A percentile compares a stretch with the other conserved stretches of the same genome.
These are phyloP conservation scores for Aspergillus sp. DNA, from an alignment of 2,329 filamentous ascomycete genomes.

Conservation along the genomic window DNA sequence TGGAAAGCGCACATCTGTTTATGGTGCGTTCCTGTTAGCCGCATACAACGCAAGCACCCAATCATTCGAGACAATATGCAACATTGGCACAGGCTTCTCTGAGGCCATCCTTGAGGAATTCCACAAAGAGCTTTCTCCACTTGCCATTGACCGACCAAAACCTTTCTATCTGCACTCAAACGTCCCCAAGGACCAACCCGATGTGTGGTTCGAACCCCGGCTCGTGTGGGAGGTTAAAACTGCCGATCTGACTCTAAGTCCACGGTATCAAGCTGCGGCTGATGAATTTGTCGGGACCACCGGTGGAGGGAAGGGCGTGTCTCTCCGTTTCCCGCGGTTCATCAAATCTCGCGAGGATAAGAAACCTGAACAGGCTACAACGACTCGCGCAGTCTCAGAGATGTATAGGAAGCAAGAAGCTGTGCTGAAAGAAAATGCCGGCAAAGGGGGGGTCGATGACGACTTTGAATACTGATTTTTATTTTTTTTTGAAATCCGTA, in stretches of 20 bases:
- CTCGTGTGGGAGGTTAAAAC: slow-evolving; percentile 98
- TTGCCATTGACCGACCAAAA: slow-evolving; percentile 82
- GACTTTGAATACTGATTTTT: slow-evolving; percentile 80
- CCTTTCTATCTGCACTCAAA: slow-evolving; percentile 86
- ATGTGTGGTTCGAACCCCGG: slow-evolving; percentile 95
- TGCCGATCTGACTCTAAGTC: slow-evolving; percentile 85
- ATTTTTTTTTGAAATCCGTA: neutral
- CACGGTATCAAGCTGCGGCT: slow-evolving; percentile 83
- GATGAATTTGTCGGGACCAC: slow-evolving; percentile 66
- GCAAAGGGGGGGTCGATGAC: slow-evolving; percentile 87
- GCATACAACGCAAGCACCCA: slow-evolving; percentile 79
- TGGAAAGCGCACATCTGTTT: slow-evolving; percentile 91
- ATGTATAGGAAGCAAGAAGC: slow-evolving; percentile 97
- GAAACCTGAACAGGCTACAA: slow-evolving; percentile 85
- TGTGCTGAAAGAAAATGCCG: slow-evolving; percentile 71
- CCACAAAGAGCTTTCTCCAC: slow-evolving; percentile 63
- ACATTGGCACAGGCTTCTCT: slow-evolving; percentile 95
- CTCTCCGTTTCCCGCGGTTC: slow-evolving; percentile 83
- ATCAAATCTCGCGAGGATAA: slow-evolving; percentile 91
- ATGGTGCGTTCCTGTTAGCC: slow-evolving; percentile 89
- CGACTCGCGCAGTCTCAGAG: slow-evolving; percentile 76
- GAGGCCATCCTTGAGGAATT: slow-evolving; percentile 89
- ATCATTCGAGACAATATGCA: slow-evolving; percentile 90
- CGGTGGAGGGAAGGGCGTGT: slow-evolving; percentile 69
- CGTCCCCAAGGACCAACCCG: slow-evolving; percentile 84